Evolutionary conservation across 305 asterid genomes (phyloP).

Genomic region (Caryopteris hybrid): DNA sequence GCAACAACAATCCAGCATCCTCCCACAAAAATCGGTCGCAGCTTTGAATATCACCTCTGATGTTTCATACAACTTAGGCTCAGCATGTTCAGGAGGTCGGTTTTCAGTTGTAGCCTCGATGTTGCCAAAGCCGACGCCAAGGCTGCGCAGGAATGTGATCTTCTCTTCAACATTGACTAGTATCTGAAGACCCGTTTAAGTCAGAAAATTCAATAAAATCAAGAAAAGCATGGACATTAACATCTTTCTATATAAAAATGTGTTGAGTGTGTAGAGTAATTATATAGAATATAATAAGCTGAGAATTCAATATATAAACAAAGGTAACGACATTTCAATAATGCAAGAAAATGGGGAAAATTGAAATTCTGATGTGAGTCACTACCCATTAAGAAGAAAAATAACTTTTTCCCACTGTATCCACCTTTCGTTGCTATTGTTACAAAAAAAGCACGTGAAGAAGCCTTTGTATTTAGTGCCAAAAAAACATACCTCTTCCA

Average conservation of each 20-base stretch:
- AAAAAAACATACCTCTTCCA: slow-evolving; percentile 39
- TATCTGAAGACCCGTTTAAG: slow-evolving; percentile 33
- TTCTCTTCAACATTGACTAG: slow-evolving; percentile 16
- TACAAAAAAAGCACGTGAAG: too few species aligned
- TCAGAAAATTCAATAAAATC: neutral
- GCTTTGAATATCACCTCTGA: slow-evolving; percentile 53
- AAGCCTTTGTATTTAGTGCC: neutral
- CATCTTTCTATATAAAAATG: neutral
- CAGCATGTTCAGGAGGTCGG: slow-evolving; percentile 53
- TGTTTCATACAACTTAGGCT: slow-evolving; percentile 52
- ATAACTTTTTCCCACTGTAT: too few species aligned
- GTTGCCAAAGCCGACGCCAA: slow-evolving; percentile 64
- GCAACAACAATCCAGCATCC: slow-evolving; percentile 49
- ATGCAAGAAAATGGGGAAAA: too few species aligned
- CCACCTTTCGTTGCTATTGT: too few species aligned
- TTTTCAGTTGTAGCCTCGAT: slow-evolving; percentile 63
- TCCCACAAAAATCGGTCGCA: slow-evolving; percentile 48
- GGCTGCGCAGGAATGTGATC: slow-evolving; percentile 34
- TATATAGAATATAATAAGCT: too few species aligned
- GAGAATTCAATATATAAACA: too few species aligned
- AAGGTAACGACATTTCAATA: too few species aligned
- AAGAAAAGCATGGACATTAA: neutral
- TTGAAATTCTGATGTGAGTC: too few species aligned
- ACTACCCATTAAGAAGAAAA: too few species aligned
- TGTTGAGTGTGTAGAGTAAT: neutral